phyloP scores from a whole-genome alignment of 2,329 filamentous ascomycete species.

The Pseudocercospora cruenta region DNA sequence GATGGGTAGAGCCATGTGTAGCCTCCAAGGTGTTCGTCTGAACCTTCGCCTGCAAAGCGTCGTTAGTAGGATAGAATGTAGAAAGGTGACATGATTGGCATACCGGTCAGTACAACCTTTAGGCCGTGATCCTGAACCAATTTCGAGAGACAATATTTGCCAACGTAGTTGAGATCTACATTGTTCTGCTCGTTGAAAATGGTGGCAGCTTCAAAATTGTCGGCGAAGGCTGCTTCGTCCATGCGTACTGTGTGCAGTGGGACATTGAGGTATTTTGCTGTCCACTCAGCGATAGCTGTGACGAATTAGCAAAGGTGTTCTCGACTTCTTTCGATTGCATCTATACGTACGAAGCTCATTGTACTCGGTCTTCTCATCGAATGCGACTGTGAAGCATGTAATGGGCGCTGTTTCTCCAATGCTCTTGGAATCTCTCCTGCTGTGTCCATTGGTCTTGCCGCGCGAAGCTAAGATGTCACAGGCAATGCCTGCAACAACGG shows the following conservation, averaged over 20 bases:
- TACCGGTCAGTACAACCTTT: slow-evolving; percentile 53
- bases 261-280: slow-evolving; percentile 54
- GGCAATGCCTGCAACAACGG: slow-evolving; percentile 59
- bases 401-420: slow-evolving; percentile 26
- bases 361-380: slow-evolving; percentile 53
- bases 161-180: slow-evolving; percentile 58
- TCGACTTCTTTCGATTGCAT: background rate
- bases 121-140: slow-evolving; percentile 51
- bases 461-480: background rate
- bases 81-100: background rate
- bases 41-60: slow-evolving; percentile 20
- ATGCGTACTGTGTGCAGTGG: slow-evolving; percentile 49
- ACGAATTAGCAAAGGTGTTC: no score
- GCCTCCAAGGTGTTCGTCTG: slow-evolving; percentile 59
- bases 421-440: background rate
- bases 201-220: slow-evolving; percentile 49
- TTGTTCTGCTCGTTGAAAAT: slow-evolving; percentile 52
- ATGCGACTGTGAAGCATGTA: slow-evolving; percentile 58
- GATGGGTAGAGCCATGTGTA: slow-evolving; percentile 54
- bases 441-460: background rate
- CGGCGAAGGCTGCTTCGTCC: slow-evolving; percentile 49
- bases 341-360: slow-evolving; percentile 50
- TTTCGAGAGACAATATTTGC: slow-evolving; percentile 55
- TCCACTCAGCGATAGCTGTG: slow-evolving; percentile 50
- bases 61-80: background rate